Conservation (phyloP, 768 basidiomycete genomes). For the Cubamyces sp. region DNA sequence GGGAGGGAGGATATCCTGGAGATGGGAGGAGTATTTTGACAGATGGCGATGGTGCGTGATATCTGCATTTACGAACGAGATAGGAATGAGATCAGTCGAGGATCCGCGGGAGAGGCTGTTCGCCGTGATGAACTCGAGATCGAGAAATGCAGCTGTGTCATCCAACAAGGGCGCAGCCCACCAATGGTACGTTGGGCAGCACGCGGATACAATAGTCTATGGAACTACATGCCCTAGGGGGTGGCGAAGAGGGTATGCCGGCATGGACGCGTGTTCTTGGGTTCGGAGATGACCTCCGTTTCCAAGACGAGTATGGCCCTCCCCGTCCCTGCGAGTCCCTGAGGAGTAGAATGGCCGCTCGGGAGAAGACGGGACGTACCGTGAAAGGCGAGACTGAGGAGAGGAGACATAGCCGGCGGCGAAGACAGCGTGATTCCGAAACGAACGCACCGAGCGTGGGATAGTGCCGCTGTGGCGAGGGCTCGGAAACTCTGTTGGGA, state of each 20-base stretch:
- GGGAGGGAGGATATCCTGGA: conserved; percentile 5
- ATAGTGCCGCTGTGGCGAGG: background rate
- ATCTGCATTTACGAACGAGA: conserved; percentile 9
- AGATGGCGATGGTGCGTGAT: conserved; percentile 24
- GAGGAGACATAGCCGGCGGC: conserved; percentile 6
- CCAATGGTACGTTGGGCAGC: background rate
- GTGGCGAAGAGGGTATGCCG: conserved; percentile 2
- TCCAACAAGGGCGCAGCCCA: conserved; percentile 7
- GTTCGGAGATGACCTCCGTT: conserved; percentile 21
- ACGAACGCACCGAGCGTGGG: conserved; percentile 3
- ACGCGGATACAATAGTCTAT: background rate
- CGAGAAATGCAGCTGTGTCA: conserved; percentile 16
- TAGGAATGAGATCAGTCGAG: conserved; percentile 23
- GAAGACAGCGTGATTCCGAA: conserved; percentile 20
- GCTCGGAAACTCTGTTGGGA: background rate
- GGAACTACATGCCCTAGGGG: background rate
- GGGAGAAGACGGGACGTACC: background rate
- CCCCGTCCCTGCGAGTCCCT: too few species aligned
- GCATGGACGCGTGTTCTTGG: conserved; percentile 2
- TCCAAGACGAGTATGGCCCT: background rate
- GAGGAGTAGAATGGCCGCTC: too few species aligned
- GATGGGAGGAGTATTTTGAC: conserved; percentile 20
- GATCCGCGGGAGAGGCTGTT: conserved; percentile 25
- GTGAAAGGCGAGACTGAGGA: background rate
- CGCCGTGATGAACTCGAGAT: conserved; percentile 18